Base-by-base conservation (phyloP, 2,329 filamentous ascomycete species). In the Daldinia sp. region DNA sequence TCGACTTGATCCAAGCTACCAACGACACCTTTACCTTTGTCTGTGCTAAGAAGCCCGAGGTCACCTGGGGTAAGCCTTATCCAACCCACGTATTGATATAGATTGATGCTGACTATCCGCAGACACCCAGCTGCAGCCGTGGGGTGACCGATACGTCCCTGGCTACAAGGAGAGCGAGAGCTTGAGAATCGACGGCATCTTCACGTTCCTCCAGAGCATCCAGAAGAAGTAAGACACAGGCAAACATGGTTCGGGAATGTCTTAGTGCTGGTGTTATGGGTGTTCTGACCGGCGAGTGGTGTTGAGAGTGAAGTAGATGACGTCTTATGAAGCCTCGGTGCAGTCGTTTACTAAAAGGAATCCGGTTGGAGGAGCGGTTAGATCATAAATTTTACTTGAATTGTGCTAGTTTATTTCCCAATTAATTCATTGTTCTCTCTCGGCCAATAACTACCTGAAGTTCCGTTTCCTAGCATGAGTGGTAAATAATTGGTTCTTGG, bases 21-120 rank as follows among this genome's bases (percentile, higher is more conserved):
- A 71, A 71, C 61, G 63, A 53, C 15, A 68, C 70, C 32, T 71
- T 71, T 52, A 69, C 62, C 11, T 65, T 54, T 17, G 43, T 71
- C 63, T 68, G 66, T 34, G 60, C 56, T 1, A 58, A 29, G 27
- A 71, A 71, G 66, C 70, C 70, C 1, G 29, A 15, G 0, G 43
- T 49, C 13, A 71, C 68, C 10, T 71, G 70, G 51, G 70, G 64
- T 67, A 63, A 65, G 58, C 25, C 25, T 13, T 2, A 19, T 15
- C 3, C 7, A 27, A 10, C 3, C 7, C 21, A 10, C 7, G 13
- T 1, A 1, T 25, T 5, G 19, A 9, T 10, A 53, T 17, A 5
- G 4, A 23, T 11, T 27, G 17, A 21, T 27, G 53, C 61, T 61
- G 61, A 67, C 25, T 11, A 13, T 56, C 15, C 13, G 3, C 17